Evolutionary conservation across 2,329 filamentous ascomycete genomes (phyloP).

Genomic region (Hypoxylon sp.): DNA sequence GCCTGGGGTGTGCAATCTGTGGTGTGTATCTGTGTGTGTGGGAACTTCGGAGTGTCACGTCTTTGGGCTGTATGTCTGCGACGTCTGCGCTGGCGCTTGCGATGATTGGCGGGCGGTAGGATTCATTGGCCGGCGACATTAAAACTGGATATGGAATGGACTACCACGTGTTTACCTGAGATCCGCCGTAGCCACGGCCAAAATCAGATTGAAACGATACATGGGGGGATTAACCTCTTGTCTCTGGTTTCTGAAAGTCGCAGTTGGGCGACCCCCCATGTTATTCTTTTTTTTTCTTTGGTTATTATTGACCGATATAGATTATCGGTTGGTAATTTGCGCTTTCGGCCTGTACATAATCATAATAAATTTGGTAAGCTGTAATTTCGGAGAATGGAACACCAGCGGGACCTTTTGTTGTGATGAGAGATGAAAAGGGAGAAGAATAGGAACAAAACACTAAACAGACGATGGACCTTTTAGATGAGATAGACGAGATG

Average conservation of each 20-base stretch:
- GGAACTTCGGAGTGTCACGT: conserved; percentile 37
- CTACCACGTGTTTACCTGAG: conserved; percentile 43
- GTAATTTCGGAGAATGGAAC: conserved; percentile 36
- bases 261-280: conserved; percentile 32
- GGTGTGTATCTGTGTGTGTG: too few relatives aligned
- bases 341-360: conserved; percentile 33
- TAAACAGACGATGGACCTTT: too few relatives aligned
- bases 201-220: conserved; percentile 40
- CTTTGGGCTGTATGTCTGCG: conserved; percentile 37
- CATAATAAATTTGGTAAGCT: conserved; percentile 32
- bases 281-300: conserved; percentile 17
- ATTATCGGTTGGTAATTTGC: conserved; percentile 37
- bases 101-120: conserved; percentile 35
- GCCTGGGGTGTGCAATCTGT: conserved; percentile 29
- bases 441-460: too few relatives aligned
- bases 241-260: conserved; percentile 22
- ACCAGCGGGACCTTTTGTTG: conserved; percentile 18
- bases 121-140: conserved; percentile 27
- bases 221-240: conserved; percentile 21
- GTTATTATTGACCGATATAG: conserved; percentile 30
- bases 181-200: conserved; percentile 42
- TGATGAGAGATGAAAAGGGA: neutral
- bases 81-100: conserved; percentile 35
- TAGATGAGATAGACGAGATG: conserved; percentile 11
- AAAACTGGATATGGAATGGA: conserved; percentile 35